Percentiles rank a stretch among this genome's conserved stretches.
These are phyloP conservation scores for Leccinum griseonigrum DNA, from an alignment of 1,284 basidiomycete species.

Conservation along the genomic window DNA sequence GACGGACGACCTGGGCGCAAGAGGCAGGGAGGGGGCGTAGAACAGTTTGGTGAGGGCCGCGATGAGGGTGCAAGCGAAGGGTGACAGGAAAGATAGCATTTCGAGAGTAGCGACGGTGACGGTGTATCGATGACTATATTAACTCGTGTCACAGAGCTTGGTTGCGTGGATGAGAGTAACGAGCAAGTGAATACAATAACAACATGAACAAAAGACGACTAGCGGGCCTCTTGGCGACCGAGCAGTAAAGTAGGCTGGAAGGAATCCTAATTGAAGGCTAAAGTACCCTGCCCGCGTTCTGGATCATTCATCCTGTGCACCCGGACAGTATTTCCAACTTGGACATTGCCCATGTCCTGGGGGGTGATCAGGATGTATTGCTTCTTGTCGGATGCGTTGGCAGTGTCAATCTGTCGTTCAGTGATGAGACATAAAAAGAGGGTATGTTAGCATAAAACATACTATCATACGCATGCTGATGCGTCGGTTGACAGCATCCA, in stretches of 20 bases:
- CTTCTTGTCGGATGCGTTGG: constrained; percentile 78
- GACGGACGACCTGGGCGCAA: constrained; percentile 27
- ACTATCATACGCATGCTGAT: constrained; percentile 94
- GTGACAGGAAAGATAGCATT: constrained; percentile 8
- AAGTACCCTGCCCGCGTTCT: constrained; percentile 60
- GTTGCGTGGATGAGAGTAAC: neutral
- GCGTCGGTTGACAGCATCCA: constrained; percentile 91
- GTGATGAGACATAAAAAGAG: constrained; percentile 4
- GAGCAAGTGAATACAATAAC: constrained; percentile 6
- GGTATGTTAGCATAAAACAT: constrained; percentile 23
- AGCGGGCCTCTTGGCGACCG: neutral
- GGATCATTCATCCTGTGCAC: constrained; percentile 83
- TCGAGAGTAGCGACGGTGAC: neutral
- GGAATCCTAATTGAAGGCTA: constrained; percentile 38
- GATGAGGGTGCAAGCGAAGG: constrained; percentile 2
- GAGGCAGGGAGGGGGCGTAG: constrained; percentile 16
- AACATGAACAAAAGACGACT: constrained; percentile 3
- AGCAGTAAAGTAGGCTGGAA: constrained; percentile 2
- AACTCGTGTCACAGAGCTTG: neutral
- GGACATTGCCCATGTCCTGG: constrained; percentile 74
- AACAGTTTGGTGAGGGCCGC: constrained; percentile 14
- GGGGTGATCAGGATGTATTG: constrained; percentile 94
- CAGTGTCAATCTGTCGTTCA: constrained; percentile 75
- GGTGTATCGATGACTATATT: neutral
- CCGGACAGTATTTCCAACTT: constrained; percentile 58